Base-by-base conservation (phyloP, 352 stramenopile genomes). In the Phytophthora aleatoria region DNA sequence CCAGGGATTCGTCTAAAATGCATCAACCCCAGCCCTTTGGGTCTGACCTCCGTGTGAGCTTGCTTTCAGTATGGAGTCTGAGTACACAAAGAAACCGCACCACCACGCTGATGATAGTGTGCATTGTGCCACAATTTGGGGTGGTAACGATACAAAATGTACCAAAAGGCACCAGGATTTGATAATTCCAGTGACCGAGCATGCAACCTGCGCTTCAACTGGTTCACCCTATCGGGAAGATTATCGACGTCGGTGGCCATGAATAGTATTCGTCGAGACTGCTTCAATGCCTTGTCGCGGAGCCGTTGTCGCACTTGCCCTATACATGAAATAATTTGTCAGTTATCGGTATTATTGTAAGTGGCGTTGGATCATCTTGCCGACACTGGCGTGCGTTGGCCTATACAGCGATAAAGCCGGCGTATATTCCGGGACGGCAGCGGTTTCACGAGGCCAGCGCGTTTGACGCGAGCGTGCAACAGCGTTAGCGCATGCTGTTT, bases 21-120 rank as follows among this genome's bases (percentile, higher is more conserved):
- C 20, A 1, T 20, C 20, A 20, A 20, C 20, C 20, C 20, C 20
- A 20, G 0, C 20, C 20, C 20, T 20, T 20, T 20, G 20, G 20
- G 50, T 26, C 58, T 54, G 30, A 47, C 43, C 55, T 28, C 43
- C 49, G 12, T 2, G 3, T 28, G 24, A 3, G 33, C 60, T 67
- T 50, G 44, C 9, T 12, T 12, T 35, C 41, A 49, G 53, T 64
- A 69, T 53, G 39, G 0, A 7, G 39, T 45, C 28, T 15, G 24
- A 50, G 41, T 61, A 47, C 58, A 58, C 58, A 66, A 55, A 66
- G 58, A 66, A 59, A 60, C 58, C 41, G 58, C 50, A 51, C 52
- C 38, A 42, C 42, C 39, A 20, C 0, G 20, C 20, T 20, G 20
- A 20, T 20, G 20, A 20, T 20, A 20, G 20, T 20, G 20, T 1